These are phyloP conservation scores for Aspergillus pseudoviridinutans DNA, from an alignment of 2,329 filamentous ascomycete genomes.

Conservation along the genomic window DNA sequence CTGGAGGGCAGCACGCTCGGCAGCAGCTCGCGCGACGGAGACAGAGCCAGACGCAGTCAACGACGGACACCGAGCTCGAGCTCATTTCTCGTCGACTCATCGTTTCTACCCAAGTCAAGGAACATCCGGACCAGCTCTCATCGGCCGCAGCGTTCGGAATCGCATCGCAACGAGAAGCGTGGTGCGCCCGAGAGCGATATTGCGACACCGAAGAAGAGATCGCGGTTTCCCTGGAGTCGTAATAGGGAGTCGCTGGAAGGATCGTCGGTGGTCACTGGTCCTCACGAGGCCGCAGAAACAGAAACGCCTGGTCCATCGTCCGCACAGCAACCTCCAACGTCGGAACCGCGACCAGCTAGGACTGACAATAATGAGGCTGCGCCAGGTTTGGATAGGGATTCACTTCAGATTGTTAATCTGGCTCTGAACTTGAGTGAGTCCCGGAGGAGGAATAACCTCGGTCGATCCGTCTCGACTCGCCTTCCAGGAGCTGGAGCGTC, in stretches of 20 bases:
- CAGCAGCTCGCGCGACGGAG: conserved; percentile 33
- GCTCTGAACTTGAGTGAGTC: conserved; percentile 81
- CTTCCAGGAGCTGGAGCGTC: conserved; percentile 37
- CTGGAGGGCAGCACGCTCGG: conserved; percentile 36
- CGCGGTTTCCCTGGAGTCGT: conserved; percentile 32
- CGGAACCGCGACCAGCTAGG: conserved; percentile 11
- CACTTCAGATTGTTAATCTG: conserved; percentile 87
- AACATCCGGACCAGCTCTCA: conserved; percentile 23
- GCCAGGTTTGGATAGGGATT: conserved; percentile 63
- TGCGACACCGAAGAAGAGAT: conserved; percentile 26
- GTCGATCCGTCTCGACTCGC: conserved; percentile 50
- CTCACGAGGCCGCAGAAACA: conserved; percentile 6
- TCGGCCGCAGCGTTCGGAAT: conserved; percentile 20
- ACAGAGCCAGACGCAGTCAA: conserved; percentile 22
- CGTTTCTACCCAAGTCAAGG: conserved; percentile 25
- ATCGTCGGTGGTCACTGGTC: conserved; percentile 21
- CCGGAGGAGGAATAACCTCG: conserved; percentile 59
- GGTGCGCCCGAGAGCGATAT: conserved; percentile 34
- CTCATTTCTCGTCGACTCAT: conserved; percentile 46
- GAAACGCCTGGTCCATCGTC: conserved; percentile 11
- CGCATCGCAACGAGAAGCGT: conserved; percentile 38
- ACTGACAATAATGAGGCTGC: conserved; percentile 14
- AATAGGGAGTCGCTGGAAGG: conserved; percentile 29
- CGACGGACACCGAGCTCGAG: conserved; percentile 32
- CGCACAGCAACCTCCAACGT: conserved; percentile 9